Evolutionary conservation across 306 rosid genomes (phyloP), one percentile per base, ranked within the genome.

Genomic region (Inga oerstediana): DNA sequence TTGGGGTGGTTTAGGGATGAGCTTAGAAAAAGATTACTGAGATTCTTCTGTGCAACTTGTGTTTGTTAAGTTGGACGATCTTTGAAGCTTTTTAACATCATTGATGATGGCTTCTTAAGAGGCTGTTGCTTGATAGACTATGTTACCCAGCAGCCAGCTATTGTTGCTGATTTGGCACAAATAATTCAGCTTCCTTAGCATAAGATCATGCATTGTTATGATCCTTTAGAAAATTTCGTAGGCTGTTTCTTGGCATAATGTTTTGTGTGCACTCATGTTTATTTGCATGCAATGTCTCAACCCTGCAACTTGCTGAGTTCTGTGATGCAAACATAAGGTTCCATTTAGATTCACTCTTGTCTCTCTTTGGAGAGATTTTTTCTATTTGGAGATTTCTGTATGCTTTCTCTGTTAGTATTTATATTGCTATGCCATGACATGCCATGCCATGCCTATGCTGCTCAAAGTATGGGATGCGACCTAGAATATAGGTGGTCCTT

Each of bases 401-500:
- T 78, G 15, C 44, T 17, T 49, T 43, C 52, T 24, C 5, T 41
- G 19, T 45, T 14, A 14, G 44, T 67, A 75, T 74, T 69, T 80
- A 24, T 71, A 49, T 83, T 80, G 49, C n/a, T 46, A 43, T 58
- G 54, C 13, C 37, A 80, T 65, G 75, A 9, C 48, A 44, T 35
- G 22, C n/a, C 46, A 34, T 58, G 54, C 13, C 37, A 77, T 72
- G 75, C 58, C 37, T 37, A 7, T 80, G 80, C 64, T 44, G 51
- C 68, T 58, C 64, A 66, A 83, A 84, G 43, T 44, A 37, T 66
- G 41, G 75, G 54, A 69, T 79, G 45, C 48, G 41, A 17, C 79
- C 70, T 79, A 32, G 48, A 79, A 72, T 58, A 65, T 76, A 49
- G 82, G 37, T 69, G 78, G 72, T 74, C 65, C 61, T 80, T 79